Percentiles rank a stretch among this genome's conserved stretches.
Conservation (phyloP, 73 alveolate genomes). For the Paraurostyla sp. region DNA sequence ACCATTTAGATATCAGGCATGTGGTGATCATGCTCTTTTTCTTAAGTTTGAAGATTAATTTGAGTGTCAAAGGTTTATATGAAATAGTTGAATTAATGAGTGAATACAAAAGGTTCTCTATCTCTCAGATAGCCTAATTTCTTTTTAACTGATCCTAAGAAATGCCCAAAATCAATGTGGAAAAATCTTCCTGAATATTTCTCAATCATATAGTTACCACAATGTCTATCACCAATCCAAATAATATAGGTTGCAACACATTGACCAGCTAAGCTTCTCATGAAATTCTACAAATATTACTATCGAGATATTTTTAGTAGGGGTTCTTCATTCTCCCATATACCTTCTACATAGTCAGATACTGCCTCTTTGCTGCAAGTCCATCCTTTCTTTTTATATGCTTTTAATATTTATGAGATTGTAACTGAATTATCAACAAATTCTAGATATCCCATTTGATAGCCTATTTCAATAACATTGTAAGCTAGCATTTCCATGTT, state of each 20-base stretch:
- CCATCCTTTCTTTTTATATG: constrained; percentile 62
- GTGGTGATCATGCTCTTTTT: background rate
- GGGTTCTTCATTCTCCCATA: background rate
- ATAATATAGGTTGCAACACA: constrained; percentile 97
- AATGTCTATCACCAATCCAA: constrained; percentile 98
- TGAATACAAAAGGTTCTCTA: constrained; percentile 90
- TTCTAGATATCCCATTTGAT: constrained; percentile 96
- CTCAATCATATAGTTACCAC: constrained; percentile 94
- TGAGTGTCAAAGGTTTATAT: constrained; percentile 54
- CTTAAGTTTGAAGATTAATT: background rate
- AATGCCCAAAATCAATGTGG: constrained; percentile 99
- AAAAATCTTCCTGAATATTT: constrained; percentile 94
- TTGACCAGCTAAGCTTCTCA: constrained; percentile 94
- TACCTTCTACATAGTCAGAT: constrained; percentile 68
- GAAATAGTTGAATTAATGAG: constrained; percentile 90
- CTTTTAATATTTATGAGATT: constrained; percentile 56
- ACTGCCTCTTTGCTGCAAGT: constrained; percentile 77
- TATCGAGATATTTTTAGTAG: background rate
- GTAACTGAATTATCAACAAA: constrained; percentile 87
- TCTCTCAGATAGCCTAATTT: constrained; percentile 96
- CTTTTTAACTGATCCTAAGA: constrained; percentile 94
- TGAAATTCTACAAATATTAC: constrained; percentile 82
- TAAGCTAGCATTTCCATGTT: constrained; percentile 95
- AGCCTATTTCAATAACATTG: constrained; percentile 94
- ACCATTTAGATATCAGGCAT: background rate